Evolutionary conservation across 1,284 basidiomycete genomes (phyloP), one percentile per base, ranked within the genome.

Genomic region (Athelia psychrophila): DNA sequence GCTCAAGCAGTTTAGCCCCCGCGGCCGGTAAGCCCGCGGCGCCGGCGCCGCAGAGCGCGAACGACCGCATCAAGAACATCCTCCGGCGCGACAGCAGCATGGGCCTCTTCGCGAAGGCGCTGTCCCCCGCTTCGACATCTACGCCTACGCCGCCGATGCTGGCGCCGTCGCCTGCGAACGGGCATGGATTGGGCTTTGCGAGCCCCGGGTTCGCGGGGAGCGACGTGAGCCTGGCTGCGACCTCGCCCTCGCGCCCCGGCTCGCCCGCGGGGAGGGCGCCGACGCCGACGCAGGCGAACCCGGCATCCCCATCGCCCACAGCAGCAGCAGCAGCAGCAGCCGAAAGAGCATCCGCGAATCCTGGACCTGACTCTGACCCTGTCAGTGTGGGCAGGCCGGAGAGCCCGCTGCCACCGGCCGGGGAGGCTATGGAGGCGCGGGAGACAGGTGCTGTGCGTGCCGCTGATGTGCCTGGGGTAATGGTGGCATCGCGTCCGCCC

Each of bases 51-150:
- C 27, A 6, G 40, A 70, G 59, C 50, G 70, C 76, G 18, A 77
- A 76, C 57, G 69, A 73, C 52, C 70, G 76, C 20, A 56, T 77
- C 22, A 74, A 71, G 54, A 73, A 75, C 2, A 58, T 78, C 30
- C 58, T 78, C 46, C 68, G 68, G 4, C 66, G 61, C 13, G 44
- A 23, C 16, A 46, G 44, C 44, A 46, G 22, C 23, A n/a, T 67
- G 36, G 74, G 76, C 38, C n/a, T n/a, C n/a, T n/a, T n/a, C n/a
- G n/a, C n/a, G n/a, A 76, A 72, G 58, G 64, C 67, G 32, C 63
- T 73, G 15, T 71, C n/a, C n/a, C n/a, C n/a, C n/a, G n/a, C n/a
- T n/a, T n/a, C 74, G 24, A 63, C 62, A 33, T 67, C 69, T 16
- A 59, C 54, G 47, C 56, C 60, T 20, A 40, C 55, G 36, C n/a